These are phyloP conservation scores for Purpureocillium takamizusanense DNA, from an alignment of 2,329 filamentous ascomycete genomes.

Conservation along the genomic window DNA sequence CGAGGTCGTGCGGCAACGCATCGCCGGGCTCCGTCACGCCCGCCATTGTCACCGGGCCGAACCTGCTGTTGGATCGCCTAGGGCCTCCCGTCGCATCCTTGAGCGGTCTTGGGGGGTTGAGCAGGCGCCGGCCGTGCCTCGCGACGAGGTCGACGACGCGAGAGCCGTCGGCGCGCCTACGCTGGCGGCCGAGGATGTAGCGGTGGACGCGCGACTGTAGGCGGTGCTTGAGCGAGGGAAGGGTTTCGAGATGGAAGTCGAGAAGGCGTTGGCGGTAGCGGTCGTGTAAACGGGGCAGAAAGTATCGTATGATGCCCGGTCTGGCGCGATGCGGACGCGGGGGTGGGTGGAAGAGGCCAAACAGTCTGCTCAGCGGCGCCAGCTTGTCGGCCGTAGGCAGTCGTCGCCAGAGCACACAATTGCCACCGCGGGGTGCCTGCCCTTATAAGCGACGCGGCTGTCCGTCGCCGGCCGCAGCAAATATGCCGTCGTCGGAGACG, in stretches of 20 bases:
- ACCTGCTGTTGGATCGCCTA: conserved; percentile 9
- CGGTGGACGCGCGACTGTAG: conserved; percentile 71
- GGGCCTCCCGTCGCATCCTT: conserved; percentile 25
- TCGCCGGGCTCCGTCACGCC: conserved; percentile 19
- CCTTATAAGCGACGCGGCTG: too few relatives aligned
- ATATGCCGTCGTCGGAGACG: too few relatives aligned
- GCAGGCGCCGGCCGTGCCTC: conserved; percentile 33
- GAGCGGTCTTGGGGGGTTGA: conserved; percentile 23
- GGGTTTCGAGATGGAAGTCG: conserved; percentile 63
- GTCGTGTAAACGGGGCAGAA: conserved; percentile 57
- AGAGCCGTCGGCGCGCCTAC: conserved; percentile 38
- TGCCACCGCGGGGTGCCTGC: too few relatives aligned
- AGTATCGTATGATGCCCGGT: conserved; percentile 50
- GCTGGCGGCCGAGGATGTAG: conserved; percentile 59
- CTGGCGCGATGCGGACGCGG: conserved; percentile 19
- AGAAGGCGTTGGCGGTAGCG: conserved; percentile 58
- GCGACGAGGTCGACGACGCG: conserved; percentile 34
- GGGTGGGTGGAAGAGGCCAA: too few relatives aligned
- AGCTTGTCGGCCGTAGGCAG: too few relatives aligned
- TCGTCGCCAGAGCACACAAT: too few relatives aligned
- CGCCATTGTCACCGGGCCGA: conserved; percentile 2
- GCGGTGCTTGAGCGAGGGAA: conserved; percentile 61
- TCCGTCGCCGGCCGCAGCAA: too few relatives aligned
- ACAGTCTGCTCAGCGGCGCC: conserved; percentile 16
- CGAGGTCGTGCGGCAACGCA: conserved; percentile 12